phyloP scores from a whole-genome alignment of 768 basidiomycete species.

The Tremella yokohamensis region DNA sequence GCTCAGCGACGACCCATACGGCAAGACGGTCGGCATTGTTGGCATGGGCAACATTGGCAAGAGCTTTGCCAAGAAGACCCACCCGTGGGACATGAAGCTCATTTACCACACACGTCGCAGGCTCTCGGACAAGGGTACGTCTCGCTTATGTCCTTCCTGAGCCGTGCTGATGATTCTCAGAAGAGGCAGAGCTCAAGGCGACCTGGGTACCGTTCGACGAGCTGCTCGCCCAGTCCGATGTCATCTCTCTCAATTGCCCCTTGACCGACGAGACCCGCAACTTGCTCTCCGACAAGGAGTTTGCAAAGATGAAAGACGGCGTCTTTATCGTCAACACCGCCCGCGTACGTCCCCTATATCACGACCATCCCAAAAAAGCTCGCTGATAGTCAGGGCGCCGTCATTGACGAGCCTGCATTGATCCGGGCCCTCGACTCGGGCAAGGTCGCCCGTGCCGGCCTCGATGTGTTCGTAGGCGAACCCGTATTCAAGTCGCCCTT shows the following conservation, averaged over 20 bases:
- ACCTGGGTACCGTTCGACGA: constrained; percentile 21
- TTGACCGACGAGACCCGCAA: constrained; percentile 68
- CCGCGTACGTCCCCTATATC: constrained; percentile 46
- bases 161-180: constrained; percentile 7
- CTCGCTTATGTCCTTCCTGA: not conserved
- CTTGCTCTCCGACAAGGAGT: constrained; percentile 68
- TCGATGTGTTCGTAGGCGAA: constrained; percentile 81
- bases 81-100: constrained; percentile 24
- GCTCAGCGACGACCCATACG: constrained; percentile 14
- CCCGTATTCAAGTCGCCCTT: constrained; percentile 5
- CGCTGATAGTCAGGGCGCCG: constrained; percentile 9
- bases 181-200: constrained; percentile 17
- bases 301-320: constrained; percentile 68
- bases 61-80: constrained; percentile 16
- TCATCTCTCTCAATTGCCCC: constrained; percentile 53
- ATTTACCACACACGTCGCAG: constrained; percentile 21
- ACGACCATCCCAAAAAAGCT: not conserved
- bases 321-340: constrained; percentile 78
- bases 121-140: constrained; percentile 13
- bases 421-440: constrained; percentile 18
- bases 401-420: constrained; percentile 13
- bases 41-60: constrained; percentile 26
- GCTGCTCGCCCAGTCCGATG: constrained; percentile 20
- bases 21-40: constrained; percentile 18
- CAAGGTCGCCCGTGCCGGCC: constrained; percentile 56